Percentiles rank a stretch among this genome's conserved stretches.
Evolutionary conservation across 495 filamentous ascomycete species (phyloP).

Genomic region (Xylaria acuta): DNA sequence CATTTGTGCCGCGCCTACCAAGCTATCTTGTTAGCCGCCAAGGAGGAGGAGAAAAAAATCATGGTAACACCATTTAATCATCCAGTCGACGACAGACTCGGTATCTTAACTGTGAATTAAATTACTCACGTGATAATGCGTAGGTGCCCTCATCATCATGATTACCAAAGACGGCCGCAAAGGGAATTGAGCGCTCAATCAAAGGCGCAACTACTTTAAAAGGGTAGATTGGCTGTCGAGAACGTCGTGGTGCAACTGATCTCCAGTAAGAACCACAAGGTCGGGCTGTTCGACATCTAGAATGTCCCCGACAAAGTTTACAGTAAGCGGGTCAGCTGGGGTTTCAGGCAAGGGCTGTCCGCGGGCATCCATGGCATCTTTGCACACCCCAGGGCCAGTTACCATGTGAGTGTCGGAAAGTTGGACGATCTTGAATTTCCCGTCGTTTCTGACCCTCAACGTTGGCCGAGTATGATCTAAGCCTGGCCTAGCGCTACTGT

Average conservation of each 20-base stretch:
- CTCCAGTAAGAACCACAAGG: constrained; percentile 47
- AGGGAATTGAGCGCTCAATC: constrained; percentile 46
- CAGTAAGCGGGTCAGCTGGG: constrained; percentile 47
- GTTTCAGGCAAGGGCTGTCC: constrained; percentile 44
- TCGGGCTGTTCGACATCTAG: constrained; percentile 47
- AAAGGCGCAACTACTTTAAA: constrained; percentile 49
- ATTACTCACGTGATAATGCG: constrained; percentile 45
- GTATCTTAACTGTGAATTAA: neutral
- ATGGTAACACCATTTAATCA: neutral
- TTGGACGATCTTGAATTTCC: constrained; percentile 49
- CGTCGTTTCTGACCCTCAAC: constrained; percentile 42
- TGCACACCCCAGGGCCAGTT: constrained; percentile 44
- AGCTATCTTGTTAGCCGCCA: neutral
- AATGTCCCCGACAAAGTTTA: constrained; percentile 42
- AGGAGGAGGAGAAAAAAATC: neutral
- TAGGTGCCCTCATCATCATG: constrained; percentile 45
- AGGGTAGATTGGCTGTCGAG: constrained; percentile 48
- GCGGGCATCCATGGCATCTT: constrained; percentile 48
- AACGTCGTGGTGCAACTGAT: constrained; percentile 47
- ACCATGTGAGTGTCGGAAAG: constrained; percentile 48
- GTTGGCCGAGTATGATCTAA: constrained; percentile 30
- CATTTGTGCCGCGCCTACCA: constrained; percentile 41
- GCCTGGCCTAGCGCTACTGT: constrained; percentile 41
- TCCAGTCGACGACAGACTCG: neutral
- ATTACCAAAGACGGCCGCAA: constrained; percentile 48